Evolutionary conservation across 345 rosid species (phyloP), one percentile per base, ranked within the genome.

Genomic region (Diplotaxis tenuifolia): DNA sequence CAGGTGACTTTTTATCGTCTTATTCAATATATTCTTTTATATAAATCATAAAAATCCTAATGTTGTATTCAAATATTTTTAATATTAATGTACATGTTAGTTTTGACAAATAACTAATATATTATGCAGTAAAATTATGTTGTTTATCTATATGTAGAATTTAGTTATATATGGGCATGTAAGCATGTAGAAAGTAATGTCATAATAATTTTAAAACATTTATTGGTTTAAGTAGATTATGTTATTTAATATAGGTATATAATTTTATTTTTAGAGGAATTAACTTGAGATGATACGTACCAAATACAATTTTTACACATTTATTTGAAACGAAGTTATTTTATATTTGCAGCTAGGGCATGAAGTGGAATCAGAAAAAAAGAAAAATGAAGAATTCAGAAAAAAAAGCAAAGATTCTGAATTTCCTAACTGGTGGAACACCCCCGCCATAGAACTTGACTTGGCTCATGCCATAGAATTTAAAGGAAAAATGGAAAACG

Each of bases 361-460:
- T 10, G 66, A 81, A 55, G 34, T 88, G 34, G 92, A 87, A 68
- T 32, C 1, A 4, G 90, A 86, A 72, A 87, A 74, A n/a, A n/a
- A n/a, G 78, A 73, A 70, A 4, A 75, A 84, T 0, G 83, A 86
- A 55, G 90, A 81, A 66, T 62, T 91, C n/a, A n/a, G n/a, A n/a
- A 1, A 82, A 64, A 15, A 50, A 25, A 76, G 69, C 55, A 77
- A 75, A 49, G 73, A 57, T 0, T 50, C 72, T 7, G 63, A 68
- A 62, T 61, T 7, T 3, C 7, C 12, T 25, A 27, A 64, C 34
- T 84, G 90, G 88, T 87, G 91, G 95, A 82, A 84, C 64, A 54
- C 76, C 1, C 88, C 88, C 1, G 21, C 76, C 0, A 83, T 81
- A 1, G 79, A 67, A 36, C 80, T 87, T 7, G 69, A 25, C 12